These are phyloP conservation scores for Diplocarpon rosae DNA, from an alignment of 2,329 filamentous ascomycete species.

Conservation along the genomic window DNA sequence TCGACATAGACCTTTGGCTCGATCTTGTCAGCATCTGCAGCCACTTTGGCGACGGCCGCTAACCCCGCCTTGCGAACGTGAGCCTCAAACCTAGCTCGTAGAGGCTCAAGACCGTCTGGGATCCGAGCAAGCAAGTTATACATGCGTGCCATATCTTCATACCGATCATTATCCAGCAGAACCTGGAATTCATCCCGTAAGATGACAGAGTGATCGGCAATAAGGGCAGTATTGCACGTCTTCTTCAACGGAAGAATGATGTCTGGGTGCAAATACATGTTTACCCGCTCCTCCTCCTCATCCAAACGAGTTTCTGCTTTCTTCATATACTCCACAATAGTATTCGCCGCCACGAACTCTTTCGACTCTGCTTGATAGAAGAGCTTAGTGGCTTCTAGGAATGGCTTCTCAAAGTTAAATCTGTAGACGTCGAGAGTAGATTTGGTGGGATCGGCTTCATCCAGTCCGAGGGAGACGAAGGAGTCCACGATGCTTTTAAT, in stretches of 20 bases:
- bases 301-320: constrained; percentile 84
- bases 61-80: constrained; percentile 87
- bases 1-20: constrained; percentile 97
- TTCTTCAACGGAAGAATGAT: constrained; percentile 78
- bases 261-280: constrained; percentile 82
- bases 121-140: constrained; percentile 85
- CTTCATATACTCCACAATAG: constrained; percentile 99
- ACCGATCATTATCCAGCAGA: constrained; percentile 83
- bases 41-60: constrained; percentile 81
- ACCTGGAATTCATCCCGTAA: constrained; percentile 93
- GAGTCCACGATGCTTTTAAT: constrained; percentile 97
- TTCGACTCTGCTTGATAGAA: constrained; percentile 93
- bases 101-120: constrained; percentile 79
- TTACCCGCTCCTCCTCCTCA: constrained; percentile 90
- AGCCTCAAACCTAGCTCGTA: constrained; percentile 77
- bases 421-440: constrained; percentile 93
- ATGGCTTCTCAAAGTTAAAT: constrained; percentile 84
- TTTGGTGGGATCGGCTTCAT: constrained; percentile 86
- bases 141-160: constrained; percentile 94
- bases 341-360: constrained; percentile 91
- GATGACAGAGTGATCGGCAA: constrained; percentile 76
- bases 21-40: constrained; percentile 75
- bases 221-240: constrained; percentile 78
- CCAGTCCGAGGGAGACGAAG: constrained; percentile 87
- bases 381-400: constrained; percentile 68